Percentiles rank a stretch among this genome's conserved stretches.
Evolutionary conservation across 345 rosid species (phyloP).

Genomic region (Eucalyptus pumila): DNA sequence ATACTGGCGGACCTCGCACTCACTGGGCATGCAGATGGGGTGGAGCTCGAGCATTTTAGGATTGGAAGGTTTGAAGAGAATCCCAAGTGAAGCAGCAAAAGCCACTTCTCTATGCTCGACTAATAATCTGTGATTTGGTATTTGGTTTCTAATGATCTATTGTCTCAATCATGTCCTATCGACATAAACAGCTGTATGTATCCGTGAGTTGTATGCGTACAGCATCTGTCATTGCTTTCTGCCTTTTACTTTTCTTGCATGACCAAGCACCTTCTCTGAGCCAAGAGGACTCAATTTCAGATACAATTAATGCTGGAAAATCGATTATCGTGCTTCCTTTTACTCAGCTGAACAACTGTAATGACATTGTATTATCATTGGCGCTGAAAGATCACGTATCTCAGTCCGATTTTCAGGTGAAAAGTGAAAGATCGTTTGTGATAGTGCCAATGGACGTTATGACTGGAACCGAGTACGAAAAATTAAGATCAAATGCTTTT

Average conservation of each 20-base stretch:
- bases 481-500: neutral
- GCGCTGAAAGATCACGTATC: neutral
- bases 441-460: neutral
- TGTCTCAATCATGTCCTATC: neutral
- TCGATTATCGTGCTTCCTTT: neutral
- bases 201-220: neutral
- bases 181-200: neutral
- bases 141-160: neutral
- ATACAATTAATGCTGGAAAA: neutral
- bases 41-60: constrained; percentile 40
- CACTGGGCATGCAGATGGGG: constrained; percentile 34
- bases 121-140: neutral
- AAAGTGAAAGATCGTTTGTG: neutral
- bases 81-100: constrained; percentile 3
- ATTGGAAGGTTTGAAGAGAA: constrained; percentile 44
- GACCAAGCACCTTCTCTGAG: neutral
- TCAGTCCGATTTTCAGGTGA: neutral
- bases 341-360: neutral
- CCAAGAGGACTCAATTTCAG: neutral
- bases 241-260: neutral
- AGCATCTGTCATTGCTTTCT: neutral
- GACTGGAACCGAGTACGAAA: neutral
- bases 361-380: neutral
- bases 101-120: neutral
- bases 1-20: constrained; percentile 55